These are phyloP conservation scores for Rhodofomes roseus DNA, from an alignment of 1,284 basidiomycete genomes.

Conservation along the genomic window DNA sequence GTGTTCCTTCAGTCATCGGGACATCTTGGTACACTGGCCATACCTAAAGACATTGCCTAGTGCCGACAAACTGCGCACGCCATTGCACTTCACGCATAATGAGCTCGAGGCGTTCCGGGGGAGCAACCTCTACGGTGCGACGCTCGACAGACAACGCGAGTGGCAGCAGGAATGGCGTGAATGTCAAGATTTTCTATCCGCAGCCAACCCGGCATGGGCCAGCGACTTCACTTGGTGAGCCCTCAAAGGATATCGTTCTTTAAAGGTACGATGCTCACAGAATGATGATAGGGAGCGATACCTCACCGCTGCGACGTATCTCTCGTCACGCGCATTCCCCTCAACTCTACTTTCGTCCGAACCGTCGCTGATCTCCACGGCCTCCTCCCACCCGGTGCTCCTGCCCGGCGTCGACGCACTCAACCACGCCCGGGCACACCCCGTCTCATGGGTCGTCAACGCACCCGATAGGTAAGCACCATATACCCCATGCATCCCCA, in stretches of 20 bases:
- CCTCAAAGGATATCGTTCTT: neutral
- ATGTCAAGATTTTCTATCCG: slow-evolving; percentile 41
- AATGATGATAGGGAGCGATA: slow-evolving; percentile 58
- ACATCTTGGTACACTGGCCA: slow-evolving; percentile 44
- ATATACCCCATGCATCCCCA: neutral
- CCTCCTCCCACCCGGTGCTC: slow-evolving; percentile 69
- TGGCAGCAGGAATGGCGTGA: slow-evolving; percentile 60
- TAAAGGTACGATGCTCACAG: neutral
- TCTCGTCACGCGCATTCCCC: slow-evolving; percentile 87
- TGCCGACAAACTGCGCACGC: slow-evolving; percentile 56
- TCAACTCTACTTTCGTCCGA: slow-evolving; percentile 66
- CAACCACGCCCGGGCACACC: slow-evolving; percentile 73
- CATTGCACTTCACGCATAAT: slow-evolving; percentile 63
- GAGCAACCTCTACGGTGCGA: slow-evolving; percentile 76
- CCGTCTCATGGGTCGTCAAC: slow-evolving; percentile 75
- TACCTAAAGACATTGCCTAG: slow-evolving; percentile 72
- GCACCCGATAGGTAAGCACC: neutral
- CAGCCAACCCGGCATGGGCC: slow-evolving; percentile 40
- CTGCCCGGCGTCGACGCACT: slow-evolving; percentile 83
- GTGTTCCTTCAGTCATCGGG: neutral
- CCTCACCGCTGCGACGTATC: slow-evolving; percentile 66
- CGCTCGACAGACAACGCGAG: slow-evolving; percentile 52
- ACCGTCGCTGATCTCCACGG: slow-evolving; percentile 48
- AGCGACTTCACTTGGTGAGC: slow-evolving; percentile 65
- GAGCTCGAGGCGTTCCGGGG: slow-evolving; percentile 70